Evolutionary conservation across 2,329 filamentous ascomycete species (phyloP).

Genomic region (Colletotrichum neosansevieriae): DNA sequence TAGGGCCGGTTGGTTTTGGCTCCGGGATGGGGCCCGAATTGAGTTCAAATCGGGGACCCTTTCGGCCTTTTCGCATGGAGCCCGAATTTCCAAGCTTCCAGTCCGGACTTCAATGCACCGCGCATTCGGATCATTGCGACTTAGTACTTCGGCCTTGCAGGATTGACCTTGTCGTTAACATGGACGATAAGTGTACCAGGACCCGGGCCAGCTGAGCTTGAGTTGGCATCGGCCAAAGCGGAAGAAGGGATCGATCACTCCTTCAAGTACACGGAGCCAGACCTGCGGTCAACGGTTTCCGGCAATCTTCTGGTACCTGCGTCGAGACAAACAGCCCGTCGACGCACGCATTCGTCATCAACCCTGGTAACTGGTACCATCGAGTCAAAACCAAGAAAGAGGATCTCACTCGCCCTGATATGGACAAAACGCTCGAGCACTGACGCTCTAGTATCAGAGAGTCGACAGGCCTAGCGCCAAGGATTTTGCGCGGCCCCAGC

Average conservation of each 20-base stretch:
- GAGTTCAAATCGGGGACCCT: not conserved
- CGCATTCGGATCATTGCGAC: too few species aligned
- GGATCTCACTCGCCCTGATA: not conserved
- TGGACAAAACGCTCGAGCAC: not conserved
- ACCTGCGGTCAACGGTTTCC: not conserved
- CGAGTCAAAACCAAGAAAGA: constrained; percentile 1
- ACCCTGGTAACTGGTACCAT: constrained; percentile 2
- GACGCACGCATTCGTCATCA: constrained; percentile 15
- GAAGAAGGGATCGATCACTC: not conserved
- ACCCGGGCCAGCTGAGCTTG: not conserved
- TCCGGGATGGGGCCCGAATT: not conserved
- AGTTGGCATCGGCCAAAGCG: not conserved
- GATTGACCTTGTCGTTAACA: not conserved
- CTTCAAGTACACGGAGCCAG: not conserved
- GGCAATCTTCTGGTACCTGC: not conserved
- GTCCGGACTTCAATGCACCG: too few species aligned
- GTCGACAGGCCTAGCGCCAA: constrained; percentile 10
- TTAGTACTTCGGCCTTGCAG: too few species aligned
- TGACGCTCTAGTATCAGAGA: not conserved
- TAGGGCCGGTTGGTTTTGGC: not conserved
- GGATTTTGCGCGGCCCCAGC: constrained; percentile 34
- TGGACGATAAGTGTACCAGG: not conserved
- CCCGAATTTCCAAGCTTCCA: not conserved
- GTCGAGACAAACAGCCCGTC: constrained; percentile 18
- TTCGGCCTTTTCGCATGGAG: not conserved